phyloP scores from a whole-genome alignment of 2,329 filamentous ascomycete genomes.

The Beauveria sp. region DNA sequence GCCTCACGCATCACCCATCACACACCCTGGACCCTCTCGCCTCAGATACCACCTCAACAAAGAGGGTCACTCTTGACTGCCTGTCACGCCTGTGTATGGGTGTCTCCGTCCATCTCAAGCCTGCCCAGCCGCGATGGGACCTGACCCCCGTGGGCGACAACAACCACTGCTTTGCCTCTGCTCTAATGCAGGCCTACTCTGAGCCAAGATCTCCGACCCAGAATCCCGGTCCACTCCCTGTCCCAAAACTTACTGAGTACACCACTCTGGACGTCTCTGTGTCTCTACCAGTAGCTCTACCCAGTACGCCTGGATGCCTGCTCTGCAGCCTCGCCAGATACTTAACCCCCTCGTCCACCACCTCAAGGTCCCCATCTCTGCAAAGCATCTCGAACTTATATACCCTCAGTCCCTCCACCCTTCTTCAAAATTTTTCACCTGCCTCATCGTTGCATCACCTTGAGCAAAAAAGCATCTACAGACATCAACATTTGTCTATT shows the following conservation, averaged over 20 bases:
- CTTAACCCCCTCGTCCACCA: slow-evolving; percentile 12
- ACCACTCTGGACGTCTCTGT: slow-evolving; percentile 1
- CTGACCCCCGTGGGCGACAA: neutral
- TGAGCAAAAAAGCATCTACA: neutral
- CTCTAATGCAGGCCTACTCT: slow-evolving; percentile 12
- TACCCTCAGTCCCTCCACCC: slow-evolving; percentile 7
- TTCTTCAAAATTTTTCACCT: neutral
- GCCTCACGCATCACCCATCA: neutral
- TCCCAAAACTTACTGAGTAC: slow-evolving; percentile 1
- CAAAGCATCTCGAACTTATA: slow-evolving; percentile 11
- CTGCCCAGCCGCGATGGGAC: slow-evolving; percentile 9
- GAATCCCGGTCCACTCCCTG: slow-evolving; percentile 11
- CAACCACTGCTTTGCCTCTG: slow-evolving; percentile 2
- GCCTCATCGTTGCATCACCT: neutral
- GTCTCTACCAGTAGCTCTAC: neutral
- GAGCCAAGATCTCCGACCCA: slow-evolving; percentile 13
- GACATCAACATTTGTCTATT: neutral
- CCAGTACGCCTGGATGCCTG: neutral
- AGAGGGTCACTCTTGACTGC: neutral
- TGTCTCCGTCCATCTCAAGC: neutral
- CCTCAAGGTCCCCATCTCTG: neutral
- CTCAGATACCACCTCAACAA: slow-evolving; percentile 11
- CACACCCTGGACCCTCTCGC: slow-evolving; percentile 3
- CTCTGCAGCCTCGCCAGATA: slow-evolving; percentile 8
- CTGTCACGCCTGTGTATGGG: no score